Conservation (phyloP, 2,329 filamentous ascomycete species). For the Shiraia sp. region DNA sequence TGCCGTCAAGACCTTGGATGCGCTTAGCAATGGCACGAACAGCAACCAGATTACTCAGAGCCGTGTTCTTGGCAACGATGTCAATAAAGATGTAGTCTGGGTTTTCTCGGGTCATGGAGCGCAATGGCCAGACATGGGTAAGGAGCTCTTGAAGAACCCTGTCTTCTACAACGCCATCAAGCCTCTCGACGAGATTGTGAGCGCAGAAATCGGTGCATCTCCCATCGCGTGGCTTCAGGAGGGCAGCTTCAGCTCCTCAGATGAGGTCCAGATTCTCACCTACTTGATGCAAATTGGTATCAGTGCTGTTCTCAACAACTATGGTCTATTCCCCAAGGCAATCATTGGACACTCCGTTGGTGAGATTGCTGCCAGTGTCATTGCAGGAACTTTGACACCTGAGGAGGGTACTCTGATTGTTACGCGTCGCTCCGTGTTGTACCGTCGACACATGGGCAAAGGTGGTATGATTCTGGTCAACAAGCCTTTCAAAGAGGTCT, state of each 20-base stretch:
- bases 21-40: slow-evolving; percentile 2
- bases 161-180: slow-evolving; percentile 11
- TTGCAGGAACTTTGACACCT: slow-evolving; percentile 34
- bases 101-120: slow-evolving; percentile 38
- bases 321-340: slow-evolving; percentile 13
- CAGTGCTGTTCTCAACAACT: slow-evolving; percentile 18
- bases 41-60: slow-evolving; percentile 1
- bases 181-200: slow-evolving; percentile 7
- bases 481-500: slow-evolving; percentile 28
- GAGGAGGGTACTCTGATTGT: slow-evolving; percentile 43
- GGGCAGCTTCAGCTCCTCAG: slow-evolving; percentile 26
- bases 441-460: slow-evolving; percentile 29
- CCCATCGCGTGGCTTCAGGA: slow-evolving; percentile 10
- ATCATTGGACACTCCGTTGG: slow-evolving; percentile 33
- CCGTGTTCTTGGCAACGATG: slow-evolving; percentile 2
- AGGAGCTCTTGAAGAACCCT: slow-evolving; percentile 13
- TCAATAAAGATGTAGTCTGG: slow-evolving; percentile 20
- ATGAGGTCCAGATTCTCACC: slow-evolving; percentile 38
- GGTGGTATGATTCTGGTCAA: slow-evolving; percentile 39
- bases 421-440: slow-evolving; percentile 34
- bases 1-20: slow-evolving; percentile 3
- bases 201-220: slow-evolving; percentile 18
- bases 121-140: slow-evolving; percentile 33
- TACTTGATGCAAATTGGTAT: slow-evolving; percentile 39
- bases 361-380: slow-evolving; percentile 43